Conservation (phyloP, 306 rosid genomes). For the Dryas alaskensis region DNA sequence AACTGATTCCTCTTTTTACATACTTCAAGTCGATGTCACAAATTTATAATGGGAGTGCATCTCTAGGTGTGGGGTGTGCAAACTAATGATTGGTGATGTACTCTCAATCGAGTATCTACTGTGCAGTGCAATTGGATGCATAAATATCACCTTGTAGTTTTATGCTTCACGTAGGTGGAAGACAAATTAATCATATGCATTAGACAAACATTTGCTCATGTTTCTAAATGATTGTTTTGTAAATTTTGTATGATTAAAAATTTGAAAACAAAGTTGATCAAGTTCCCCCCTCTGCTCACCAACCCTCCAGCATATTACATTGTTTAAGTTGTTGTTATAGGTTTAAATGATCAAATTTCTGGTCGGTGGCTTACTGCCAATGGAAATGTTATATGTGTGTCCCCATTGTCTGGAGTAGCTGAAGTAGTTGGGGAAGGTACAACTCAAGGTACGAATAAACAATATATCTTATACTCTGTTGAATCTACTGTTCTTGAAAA, state of each 20-base stretch:
- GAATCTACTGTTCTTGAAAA: background rate
- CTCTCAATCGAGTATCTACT: background rate
- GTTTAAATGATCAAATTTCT: constrained; percentile 60
- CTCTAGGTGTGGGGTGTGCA: background rate
- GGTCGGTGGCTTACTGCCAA: constrained; percentile 76
- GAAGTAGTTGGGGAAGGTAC: constrained; percentile 82
- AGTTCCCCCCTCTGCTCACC: constrained; percentile 1
- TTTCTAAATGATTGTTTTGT: background rate
- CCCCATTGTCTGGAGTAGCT: constrained; percentile 56
- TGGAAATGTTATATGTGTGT: constrained; percentile 65
- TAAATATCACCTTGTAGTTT: background rate
- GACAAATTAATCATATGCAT: background rate
- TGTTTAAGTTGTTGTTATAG: constrained; percentile 41
- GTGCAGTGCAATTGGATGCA: background rate
- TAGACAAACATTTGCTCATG: background rate
- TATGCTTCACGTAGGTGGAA: background rate
- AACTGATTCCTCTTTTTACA: background rate
- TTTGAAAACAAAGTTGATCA: background rate
- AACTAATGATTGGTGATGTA: background rate
- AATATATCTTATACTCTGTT: constrained; percentile 4
- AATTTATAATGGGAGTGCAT: background rate
- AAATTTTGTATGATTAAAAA: background rate
- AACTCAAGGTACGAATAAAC: constrained; percentile 63
- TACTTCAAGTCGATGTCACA: background rate
- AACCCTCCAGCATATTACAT: constrained; percentile 11